Evolutionary conservation across 176 grass and related monocot genomes (phyloP).

Genomic region (Carex kokanica): DNA sequence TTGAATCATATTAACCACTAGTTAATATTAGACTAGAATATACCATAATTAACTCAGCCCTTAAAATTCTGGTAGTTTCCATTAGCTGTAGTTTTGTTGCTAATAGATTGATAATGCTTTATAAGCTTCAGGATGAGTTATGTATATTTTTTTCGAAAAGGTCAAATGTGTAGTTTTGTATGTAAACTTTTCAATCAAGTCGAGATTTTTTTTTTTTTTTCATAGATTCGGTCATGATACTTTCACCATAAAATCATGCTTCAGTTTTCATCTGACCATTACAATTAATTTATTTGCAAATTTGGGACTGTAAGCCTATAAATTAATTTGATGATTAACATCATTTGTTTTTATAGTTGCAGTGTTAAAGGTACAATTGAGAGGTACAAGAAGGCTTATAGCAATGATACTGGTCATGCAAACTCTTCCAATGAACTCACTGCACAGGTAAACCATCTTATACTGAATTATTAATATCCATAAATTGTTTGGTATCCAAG

Average conservation of each 20-base stretch:
- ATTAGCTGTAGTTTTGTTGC: not conserved
- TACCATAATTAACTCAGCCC: not conserved
- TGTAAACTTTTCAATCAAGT: too few species aligned
- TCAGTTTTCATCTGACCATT: not conserved
- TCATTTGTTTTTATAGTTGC: constrained; percentile 17
- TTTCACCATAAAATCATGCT: not conserved
- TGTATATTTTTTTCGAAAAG: not conserved
- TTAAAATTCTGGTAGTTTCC: not conserved
- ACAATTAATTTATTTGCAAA: constrained; percentile 1
- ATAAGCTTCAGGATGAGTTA: not conserved
- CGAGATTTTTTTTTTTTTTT: too few species aligned
- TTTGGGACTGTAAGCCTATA: not conserved
- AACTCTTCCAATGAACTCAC: constrained; percentile 60
- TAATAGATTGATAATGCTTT: not conserved
- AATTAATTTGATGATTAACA: not conserved
- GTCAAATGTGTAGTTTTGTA: not conserved
- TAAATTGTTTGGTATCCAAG: not conserved
- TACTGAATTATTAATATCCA: not conserved
- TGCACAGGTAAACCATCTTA: constrained; percentile 66
- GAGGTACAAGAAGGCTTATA: constrained; percentile 83
- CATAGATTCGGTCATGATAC: not conserved
- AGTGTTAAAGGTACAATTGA: constrained; percentile 85
- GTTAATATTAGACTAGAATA: not conserved
- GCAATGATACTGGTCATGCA: constrained; percentile 53
- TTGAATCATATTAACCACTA: not conserved